Percentiles rank a stretch among this genome's conserved stretches.
Conservation (phyloP, 306 rosid genomes). For the Medicago truncatula region DNA sequence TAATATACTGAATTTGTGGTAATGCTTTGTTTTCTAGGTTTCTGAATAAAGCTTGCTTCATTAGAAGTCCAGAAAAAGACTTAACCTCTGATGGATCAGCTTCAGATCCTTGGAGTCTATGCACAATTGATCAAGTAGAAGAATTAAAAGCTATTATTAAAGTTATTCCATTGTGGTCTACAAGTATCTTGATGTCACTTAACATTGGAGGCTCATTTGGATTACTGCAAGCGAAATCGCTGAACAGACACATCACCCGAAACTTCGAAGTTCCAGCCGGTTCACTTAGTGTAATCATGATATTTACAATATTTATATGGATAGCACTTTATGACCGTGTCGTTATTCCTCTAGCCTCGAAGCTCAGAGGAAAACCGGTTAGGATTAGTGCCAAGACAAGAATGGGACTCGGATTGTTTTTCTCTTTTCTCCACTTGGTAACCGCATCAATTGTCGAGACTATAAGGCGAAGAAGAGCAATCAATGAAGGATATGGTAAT, state of each 20-base stretch:
- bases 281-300: constrained; percentile 19
- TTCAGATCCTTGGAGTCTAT: constrained; percentile 14
- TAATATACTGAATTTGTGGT: background rate
- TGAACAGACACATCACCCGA: constrained; percentile 13
- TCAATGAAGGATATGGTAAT: background rate
- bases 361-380: constrained; percentile 15
- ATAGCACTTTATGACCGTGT: constrained; percentile 25
- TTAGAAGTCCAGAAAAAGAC: constrained; percentile 28
- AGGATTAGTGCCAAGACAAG: constrained; percentile 21
- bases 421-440: constrained; percentile 24
- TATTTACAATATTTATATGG: constrained; percentile 24
- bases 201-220: constrained; percentile 34
- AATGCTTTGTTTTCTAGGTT: constrained; percentile 10
- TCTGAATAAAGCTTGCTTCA: constrained; percentile 27
- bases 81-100: constrained; percentile 5
- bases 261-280: constrained; percentile 15
- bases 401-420: constrained; percentile 30
- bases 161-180: constrained; percentile 23
- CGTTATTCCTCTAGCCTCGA: constrained; percentile 15
- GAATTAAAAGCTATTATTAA: constrained; percentile 28
- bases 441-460: constrained; percentile 17
- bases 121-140: constrained; percentile 35
- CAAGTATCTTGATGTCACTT: constrained; percentile 27
- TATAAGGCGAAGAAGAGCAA: constrained; percentile 28
- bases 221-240: constrained; percentile 24